Evolutionary conservation across 371 early-diverging fungal genomes (phyloP).

Genomic region (Mucor velutinosus): DNA sequence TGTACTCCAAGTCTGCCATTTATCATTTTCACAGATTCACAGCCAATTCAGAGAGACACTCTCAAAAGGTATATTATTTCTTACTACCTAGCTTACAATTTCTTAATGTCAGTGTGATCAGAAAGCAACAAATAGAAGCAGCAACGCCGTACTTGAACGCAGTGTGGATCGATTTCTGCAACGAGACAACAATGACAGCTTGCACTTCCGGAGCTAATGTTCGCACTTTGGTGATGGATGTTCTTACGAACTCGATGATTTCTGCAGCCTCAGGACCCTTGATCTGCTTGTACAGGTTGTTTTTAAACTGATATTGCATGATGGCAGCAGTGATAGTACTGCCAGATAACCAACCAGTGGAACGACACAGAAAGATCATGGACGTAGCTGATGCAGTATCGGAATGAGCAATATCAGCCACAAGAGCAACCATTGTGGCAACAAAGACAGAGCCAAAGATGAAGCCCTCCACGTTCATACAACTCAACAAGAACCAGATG

Average conservation of each 20-base stretch:
- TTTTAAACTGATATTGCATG: slow-evolving; percentile 44
- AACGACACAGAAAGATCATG: slow-evolving; percentile 52
- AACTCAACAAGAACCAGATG: slow-evolving; percentile 15
- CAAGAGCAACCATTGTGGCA: slow-evolving; percentile 51
- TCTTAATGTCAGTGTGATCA: slow-evolving; percentile 20
- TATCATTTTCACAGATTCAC: too few species aligned
- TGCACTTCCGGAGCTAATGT: slow-evolving; percentile 31
- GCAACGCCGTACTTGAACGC: slow-evolving; percentile 27
- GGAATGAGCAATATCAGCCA: slow-evolving; percentile 37
- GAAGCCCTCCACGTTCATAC: slow-evolving; percentile 47
- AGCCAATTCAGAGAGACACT: too few species aligned
- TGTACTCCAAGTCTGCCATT: too few species aligned
- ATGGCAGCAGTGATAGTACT: slow-evolving; percentile 43
- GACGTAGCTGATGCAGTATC: slow-evolving; percentile 51
- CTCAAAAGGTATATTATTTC: neutral
- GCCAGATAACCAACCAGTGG: slow-evolving; percentile 49
- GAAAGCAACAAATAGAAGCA: slow-evolving; percentile 24
- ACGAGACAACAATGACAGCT: slow-evolving; percentile 19
- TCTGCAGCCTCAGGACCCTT: slow-evolving; percentile 38
- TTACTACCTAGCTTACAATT: slow-evolving; percentile 20
- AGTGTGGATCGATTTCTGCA: slow-evolving; percentile 21
- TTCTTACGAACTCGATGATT: slow-evolving; percentile 43
- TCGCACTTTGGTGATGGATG: slow-evolving; percentile 37
- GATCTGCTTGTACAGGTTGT: slow-evolving; percentile 22
- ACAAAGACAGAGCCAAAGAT: slow-evolving; percentile 45